Evolutionary conservation across 106 monocot species (phyloP).

Genomic region (Xerophyta viscosa): DNA sequence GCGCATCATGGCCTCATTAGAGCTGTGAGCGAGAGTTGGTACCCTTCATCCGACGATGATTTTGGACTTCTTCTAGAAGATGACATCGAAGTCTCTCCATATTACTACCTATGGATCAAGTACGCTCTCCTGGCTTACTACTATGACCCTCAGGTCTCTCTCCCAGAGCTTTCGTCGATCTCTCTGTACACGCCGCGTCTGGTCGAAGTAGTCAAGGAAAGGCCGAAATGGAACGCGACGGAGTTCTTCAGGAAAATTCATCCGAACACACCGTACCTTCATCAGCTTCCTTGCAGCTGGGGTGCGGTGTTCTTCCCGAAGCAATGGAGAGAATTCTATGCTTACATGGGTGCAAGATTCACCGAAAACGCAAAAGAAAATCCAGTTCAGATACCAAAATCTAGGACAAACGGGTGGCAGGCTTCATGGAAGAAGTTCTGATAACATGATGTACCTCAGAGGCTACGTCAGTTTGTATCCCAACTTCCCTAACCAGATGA

Average conservation of each 20-base stretch:
- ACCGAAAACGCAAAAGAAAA: slow-evolving; percentile 82
- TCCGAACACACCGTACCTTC: slow-evolving; percentile 91
- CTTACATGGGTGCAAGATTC: slow-evolving; percentile 81
- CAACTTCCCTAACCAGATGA: slow-evolving; percentile 83
- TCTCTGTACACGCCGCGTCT: slow-evolving; percentile 92
- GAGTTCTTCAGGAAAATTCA: slow-evolving; percentile 86
- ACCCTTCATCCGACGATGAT: slow-evolving; percentile 78
- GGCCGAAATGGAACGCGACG: slow-evolving; percentile 91
- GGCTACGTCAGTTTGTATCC: slow-evolving; percentile 94
- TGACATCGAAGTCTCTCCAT: slow-evolving; percentile 96
- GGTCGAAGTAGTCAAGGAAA: slow-evolving; percentile 91
- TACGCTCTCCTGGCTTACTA: slow-evolving; percentile 79
- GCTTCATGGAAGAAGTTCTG: slow-evolving; percentile 96
- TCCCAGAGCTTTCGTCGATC: slow-evolving; percentile 89
- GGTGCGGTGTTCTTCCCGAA: slow-evolving; percentile 96
- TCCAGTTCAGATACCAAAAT: slow-evolving; percentile 85
- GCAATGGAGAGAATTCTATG: slow-evolving; percentile 99
- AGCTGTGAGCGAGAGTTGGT: slow-evolving; percentile 98
- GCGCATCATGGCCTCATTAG: slow-evolving; percentile 90
- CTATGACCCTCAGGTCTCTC: slow-evolving; percentile 76
- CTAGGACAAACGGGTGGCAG: slow-evolving; percentile 92
- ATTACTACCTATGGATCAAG: slow-evolving; percentile 97
- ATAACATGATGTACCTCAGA: slow-evolving; percentile 94
- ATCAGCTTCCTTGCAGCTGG: slow-evolving; percentile 98
- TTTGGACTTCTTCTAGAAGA: slow-evolving; percentile 86